These are phyloP conservation scores for Termitomyces heimii DNA, from an alignment of 768 basidiomycete species.

Conservation along the genomic window DNA sequence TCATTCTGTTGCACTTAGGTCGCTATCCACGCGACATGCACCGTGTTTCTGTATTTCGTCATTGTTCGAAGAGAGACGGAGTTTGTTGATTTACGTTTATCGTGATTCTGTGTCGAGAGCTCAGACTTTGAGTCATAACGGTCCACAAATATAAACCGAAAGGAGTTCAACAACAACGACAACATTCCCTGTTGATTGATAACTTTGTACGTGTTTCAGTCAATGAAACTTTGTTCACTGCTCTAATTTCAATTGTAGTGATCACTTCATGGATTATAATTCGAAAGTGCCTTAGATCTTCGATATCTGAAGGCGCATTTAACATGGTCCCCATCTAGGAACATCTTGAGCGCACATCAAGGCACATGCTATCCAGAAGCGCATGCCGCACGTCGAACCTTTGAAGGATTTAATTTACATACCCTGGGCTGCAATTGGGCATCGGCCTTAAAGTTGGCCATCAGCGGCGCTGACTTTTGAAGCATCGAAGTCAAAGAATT, in stretches of 20 bases:
- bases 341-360: too few species aligned
- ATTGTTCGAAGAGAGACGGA: neutral
- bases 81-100: neutral
- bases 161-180: too few species aligned
- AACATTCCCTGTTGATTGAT: neutral
- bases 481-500: neutral
- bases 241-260: neutral
- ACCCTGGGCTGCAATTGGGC: neutral
- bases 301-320: neutral
- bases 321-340: neutral
- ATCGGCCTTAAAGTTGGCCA: neutral
- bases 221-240: neutral
- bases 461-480: neutral
- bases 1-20: conserved; percentile 1
- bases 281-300: too few species aligned
- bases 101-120: neutral
- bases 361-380: neutral
- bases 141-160: too few species aligned
- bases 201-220: neutral
- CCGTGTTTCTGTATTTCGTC: neutral
- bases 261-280: neutral
- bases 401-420: neutral
- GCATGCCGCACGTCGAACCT: neutral
- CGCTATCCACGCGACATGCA: conserved; percentile 3
- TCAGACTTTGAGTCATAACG: too few species aligned